A percentile compares a stretch with the other conserved stretches of the same genome.
Evolutionary conservation across 257 asterid species (phyloP).

Genomic region (Primulina tabacum): DNA sequence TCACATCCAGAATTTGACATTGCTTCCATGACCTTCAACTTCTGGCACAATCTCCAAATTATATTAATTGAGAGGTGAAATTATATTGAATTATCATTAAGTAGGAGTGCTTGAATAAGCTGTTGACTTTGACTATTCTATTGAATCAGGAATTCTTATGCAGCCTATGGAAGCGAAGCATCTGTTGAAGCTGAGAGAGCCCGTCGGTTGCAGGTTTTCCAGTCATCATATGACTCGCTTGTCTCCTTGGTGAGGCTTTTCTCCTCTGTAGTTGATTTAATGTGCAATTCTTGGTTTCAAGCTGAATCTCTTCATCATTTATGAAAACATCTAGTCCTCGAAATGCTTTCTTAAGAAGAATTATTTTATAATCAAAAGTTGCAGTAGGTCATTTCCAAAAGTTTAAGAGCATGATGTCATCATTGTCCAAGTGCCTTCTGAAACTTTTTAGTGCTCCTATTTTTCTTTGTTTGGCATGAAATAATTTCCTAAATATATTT

Average conservation of each 20-base stretch:
- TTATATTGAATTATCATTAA: conserved; percentile 21
- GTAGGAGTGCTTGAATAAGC: conserved; percentile 23
- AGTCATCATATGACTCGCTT: conserved; percentile 75
- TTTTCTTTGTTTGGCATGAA: too few species aligned
- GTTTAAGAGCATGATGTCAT: too few species aligned
- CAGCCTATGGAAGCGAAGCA: conserved; percentile 53
- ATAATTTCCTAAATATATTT: too few species aligned
- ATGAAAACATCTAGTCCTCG: conserved; percentile 19
- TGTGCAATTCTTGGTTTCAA: conserved; percentile 16
- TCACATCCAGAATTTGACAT: conserved; percentile 96
- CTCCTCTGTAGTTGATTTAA: conserved; percentile 12
- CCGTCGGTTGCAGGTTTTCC: conserved; percentile 68
- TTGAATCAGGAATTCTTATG: conserved; percentile 64
- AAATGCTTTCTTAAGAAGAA: conserved; percentile 1
- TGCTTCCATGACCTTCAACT: conserved; percentile 97
- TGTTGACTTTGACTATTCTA: conserved; percentile 29
- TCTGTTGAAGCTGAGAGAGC: conserved; percentile 66
- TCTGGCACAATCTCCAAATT: conserved; percentile 96
- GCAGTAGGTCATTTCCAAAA: background rate
- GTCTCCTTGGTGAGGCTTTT: conserved; percentile 77
- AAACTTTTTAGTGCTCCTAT: too few species aligned
- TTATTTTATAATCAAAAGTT: conserved; percentile 14
- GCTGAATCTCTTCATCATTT: conserved; percentile 17
- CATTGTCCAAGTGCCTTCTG: too few species aligned
- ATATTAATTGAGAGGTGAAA: conserved; percentile 70